Conservation (phyloP, 1,284 basidiomycete species). For the Coniferiporia sulphurascens region DNA sequence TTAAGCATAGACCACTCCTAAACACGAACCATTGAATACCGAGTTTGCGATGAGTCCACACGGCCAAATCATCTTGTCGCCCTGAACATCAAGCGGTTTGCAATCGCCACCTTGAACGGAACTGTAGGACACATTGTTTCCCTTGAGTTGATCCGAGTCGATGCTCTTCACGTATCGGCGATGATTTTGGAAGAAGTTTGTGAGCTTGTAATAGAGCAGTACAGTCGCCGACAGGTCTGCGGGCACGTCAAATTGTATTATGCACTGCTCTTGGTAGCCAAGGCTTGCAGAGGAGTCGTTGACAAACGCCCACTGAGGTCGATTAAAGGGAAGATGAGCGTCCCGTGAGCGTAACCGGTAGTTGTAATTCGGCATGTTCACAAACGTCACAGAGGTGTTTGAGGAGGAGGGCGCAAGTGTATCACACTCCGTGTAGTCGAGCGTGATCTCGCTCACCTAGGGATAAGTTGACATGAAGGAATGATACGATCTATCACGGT, state of each 20-base stretch:
- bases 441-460: conserved; percentile 87
- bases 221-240: conserved; percentile 73
- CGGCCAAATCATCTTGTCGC: conserved; percentile 73
- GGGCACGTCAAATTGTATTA: conserved; percentile 80
- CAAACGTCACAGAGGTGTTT: conserved; percentile 35
- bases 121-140: conserved; percentile 52
- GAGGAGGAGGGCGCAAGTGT: conserved; percentile 47
- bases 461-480: background rate
- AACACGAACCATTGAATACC: conserved; percentile 82
- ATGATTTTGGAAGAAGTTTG: conserved; percentile 98
- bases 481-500: background rate
- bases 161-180: conserved; percentile 95
- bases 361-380: conserved; percentile 62
- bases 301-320: conserved; percentile 69
- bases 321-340: conserved; percentile 39
- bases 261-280: conserved; percentile 55
- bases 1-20: background rate
- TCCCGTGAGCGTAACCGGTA: conserved; percentile 69
- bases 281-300: conserved; percentile 43
- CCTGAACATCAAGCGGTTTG: conserved; percentile 73
- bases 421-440: conserved; percentile 96
- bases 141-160: conserved; percentile 82
- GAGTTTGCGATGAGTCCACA: conserved; percentile 98
- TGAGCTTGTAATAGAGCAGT: conserved; percentile 95
- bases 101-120: conserved; percentile 75